Evolutionary conservation across 2,329 filamentous ascomycete genomes (phyloP), one percentile per base, ranked within the genome.

Genomic region (Claviceps spartinae): DNA sequence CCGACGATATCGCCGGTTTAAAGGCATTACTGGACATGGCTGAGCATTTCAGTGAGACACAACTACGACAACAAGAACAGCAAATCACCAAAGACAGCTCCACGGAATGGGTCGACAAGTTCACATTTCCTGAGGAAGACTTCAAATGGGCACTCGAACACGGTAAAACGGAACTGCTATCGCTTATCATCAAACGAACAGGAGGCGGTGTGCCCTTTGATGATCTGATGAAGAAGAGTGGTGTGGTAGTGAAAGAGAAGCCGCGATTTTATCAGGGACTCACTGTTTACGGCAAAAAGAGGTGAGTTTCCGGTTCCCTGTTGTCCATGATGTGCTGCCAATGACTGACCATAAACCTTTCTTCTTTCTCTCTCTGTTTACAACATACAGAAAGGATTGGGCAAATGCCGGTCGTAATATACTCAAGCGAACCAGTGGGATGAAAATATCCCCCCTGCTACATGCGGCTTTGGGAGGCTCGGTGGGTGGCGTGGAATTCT

Each of bases 211-310:
- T 91, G 54, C 83, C 85, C 0, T 67, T 90, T 0, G 77, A 85
- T 47, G 69, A 78, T 18, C 67, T 93, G 5, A 76, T 86, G 44
- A 77, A 82, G 65, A 77, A 77, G 52, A 83, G 75, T 52, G 85
- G 85, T 2, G 66, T 84, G 1, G 75, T 83, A 59, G 64, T 82
- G 48, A 72, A 78, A 50, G 71, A 78, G 56, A 86, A 83, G 63
- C 79, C 86, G 1, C 76, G 76, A 18, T 86, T 79, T 63, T 94
- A 94, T 61, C 84, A 86, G 64, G 88, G 88, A 0, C 66, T 91
- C 34, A 83, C 80, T 1, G 83, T 94, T 1, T 82, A 85, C 56
- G 86, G 87, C 2, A 81, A 80, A 64, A 90, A 90, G 61, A 69
- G 70, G 71, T 72, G 63, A 34, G 60, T 48, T 9, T 42, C 9